Conservation (phyloP, 495 filamentous ascomycete genomes). For the Xylaria longipes region DNA sequence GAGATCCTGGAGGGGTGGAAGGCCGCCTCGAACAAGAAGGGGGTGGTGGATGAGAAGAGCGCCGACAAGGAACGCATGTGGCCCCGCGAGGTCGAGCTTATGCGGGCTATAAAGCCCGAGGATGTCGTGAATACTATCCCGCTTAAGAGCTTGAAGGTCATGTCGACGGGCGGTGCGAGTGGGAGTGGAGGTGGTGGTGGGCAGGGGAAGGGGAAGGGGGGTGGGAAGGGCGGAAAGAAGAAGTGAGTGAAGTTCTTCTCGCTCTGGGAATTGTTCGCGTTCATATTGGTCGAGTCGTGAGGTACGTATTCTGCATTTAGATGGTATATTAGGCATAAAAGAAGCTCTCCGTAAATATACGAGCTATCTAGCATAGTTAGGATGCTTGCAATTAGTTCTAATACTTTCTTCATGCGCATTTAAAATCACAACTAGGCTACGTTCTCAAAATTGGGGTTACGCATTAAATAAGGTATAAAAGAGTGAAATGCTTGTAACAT, state of each 20-base stretch:
- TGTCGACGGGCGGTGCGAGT: conserved; percentile 63
- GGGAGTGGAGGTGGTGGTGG: conserved; percentile 54
- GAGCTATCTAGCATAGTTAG: neutral
- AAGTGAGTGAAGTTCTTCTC: conserved; percentile 18
- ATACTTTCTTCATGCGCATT: neutral
- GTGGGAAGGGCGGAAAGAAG: conserved; percentile 37
- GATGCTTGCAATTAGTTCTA: too few species aligned
- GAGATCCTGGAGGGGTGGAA: conserved; percentile 84
- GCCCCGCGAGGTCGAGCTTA: conserved; percentile 79
- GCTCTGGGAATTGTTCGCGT: neutral
- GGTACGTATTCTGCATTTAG: neutral
- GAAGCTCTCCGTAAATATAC: neutral
- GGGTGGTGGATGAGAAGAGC: conserved; percentile 61
- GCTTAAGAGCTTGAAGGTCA: conserved; percentile 84
- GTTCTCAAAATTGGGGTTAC: neutral
- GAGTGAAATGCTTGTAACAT: neutral
- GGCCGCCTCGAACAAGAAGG: conserved; percentile 60
- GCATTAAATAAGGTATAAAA: neutral
- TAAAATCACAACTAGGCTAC: neutral
- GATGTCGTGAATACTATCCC: conserved; percentile 84
- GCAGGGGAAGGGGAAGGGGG: neutral
- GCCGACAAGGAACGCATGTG: conserved; percentile 77
- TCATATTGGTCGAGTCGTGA: neutral
- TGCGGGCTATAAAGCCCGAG: conserved; percentile 78
- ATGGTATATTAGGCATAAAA: neutral